Conservation (phyloP, 169 alveolate genomes). For the Cryptosporidium viatorum region DNA sequence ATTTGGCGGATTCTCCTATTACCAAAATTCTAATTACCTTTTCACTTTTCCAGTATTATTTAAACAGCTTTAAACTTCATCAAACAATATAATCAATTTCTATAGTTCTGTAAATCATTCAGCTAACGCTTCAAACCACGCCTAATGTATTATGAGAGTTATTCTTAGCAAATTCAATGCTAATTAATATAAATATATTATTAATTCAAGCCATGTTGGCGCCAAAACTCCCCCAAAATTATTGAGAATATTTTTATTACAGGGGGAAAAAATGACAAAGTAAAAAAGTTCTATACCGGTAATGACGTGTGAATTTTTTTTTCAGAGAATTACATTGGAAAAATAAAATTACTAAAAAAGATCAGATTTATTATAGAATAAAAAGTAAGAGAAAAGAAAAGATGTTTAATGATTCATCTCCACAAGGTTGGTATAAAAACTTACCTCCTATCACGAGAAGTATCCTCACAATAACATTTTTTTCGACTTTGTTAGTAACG, state of each 20-base stretch:
- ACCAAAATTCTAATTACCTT: not conserved
- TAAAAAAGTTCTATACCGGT: constrained; percentile 3
- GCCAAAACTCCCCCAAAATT: not conserved
- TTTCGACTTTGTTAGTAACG: constrained; percentile 82
- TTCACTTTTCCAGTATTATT: not conserved
- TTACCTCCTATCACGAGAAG: constrained; percentile 87
- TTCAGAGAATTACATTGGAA: not conserved
- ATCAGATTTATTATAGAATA: not conserved
- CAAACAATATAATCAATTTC: not conserved
- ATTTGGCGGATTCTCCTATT: not conserved
- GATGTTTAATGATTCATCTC: constrained; percentile 75
- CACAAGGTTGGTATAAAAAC: constrained; percentile 87
- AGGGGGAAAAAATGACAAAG: not conserved
- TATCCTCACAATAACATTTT: constrained; percentile 82
- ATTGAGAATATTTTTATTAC: not conserved
- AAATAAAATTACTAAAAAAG: not conserved
- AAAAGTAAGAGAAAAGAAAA: not conserved
- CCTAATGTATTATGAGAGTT: not conserved
- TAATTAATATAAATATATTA: not conserved
- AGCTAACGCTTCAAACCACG: not conserved
- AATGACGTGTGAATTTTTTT: constrained; percentile 7
- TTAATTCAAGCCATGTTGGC: not conserved
- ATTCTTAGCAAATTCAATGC: not conserved
- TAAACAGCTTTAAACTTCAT: not conserved
- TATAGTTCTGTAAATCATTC: not conserved